Evolutionary conservation across 1,284 basidiomycete genomes (phyloP).

Genomic region (Farysia itapuensis): DNA sequence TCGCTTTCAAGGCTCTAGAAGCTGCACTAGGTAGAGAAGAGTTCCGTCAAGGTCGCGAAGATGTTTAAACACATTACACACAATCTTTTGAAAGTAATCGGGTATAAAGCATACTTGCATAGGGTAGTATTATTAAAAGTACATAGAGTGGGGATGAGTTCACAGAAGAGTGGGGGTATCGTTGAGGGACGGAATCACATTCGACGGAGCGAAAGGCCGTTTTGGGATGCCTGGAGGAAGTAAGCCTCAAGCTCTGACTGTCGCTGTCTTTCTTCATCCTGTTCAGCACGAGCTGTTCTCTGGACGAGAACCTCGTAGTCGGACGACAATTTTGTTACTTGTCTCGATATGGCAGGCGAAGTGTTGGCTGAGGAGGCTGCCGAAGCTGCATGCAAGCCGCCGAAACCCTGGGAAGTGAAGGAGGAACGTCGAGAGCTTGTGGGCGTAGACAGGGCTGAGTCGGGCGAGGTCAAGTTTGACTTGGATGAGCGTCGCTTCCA

Average conservation of each 20-base stretch:
- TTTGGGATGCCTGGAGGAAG: slow-evolving; percentile 16
- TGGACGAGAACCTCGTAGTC: slow-evolving; percentile 26
- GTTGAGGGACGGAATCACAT: slow-evolving; percentile 8
- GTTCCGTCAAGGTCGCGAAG: slow-evolving; percentile 20
- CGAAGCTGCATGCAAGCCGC: slow-evolving; percentile 10
- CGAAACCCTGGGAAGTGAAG: slow-evolving; percentile 18
- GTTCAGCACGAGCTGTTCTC: slow-evolving; percentile 8
- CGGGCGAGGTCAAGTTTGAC: slow-evolving; percentile 1
- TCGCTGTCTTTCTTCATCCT: slow-evolving; percentile 13
- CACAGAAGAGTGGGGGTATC: slow-evolving; percentile 5
- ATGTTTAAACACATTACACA: slow-evolving; percentile 3
- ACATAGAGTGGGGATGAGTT: not conserved
- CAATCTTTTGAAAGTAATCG: not conserved
- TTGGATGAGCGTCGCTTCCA: slow-evolving; percentile 8
- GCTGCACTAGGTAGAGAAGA: slow-evolving; percentile 38
- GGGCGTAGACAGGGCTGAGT: slow-evolving; percentile 25
- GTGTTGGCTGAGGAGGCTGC: slow-evolving; percentile 25
- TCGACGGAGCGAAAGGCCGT: slow-evolving; percentile 16
- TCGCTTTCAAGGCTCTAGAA: slow-evolving; percentile 47
- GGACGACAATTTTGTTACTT: slow-evolving; percentile 14
- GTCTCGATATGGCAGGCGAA: slow-evolving; percentile 20
- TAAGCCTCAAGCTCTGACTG: slow-evolving; percentile 17
- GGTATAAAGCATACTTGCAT: not conserved
- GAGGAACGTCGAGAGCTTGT: slow-evolving; percentile 20
- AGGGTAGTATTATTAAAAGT: not conserved